phyloP scores from a whole-genome alignment of 2,329 filamentous ascomycete genomes.

The Cladosporium sp. region DNA sequence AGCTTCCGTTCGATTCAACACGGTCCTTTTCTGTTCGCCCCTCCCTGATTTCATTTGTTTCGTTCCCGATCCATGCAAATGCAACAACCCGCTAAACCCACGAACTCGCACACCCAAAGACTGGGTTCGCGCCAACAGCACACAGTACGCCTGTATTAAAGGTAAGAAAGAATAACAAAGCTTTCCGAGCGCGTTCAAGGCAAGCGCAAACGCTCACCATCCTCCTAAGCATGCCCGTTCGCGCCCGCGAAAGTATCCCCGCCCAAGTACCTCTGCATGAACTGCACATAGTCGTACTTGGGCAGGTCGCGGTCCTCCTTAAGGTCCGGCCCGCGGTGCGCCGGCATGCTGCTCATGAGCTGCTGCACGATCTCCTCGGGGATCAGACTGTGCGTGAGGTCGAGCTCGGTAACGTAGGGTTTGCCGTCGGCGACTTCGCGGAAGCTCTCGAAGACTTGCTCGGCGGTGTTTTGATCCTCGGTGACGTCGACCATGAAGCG shows the following conservation, averaged over 20 bases:
- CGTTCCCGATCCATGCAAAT: conserved; percentile 1
- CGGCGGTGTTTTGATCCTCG: conserved; percentile 97
- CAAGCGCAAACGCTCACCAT: neutral
- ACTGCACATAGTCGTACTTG: conserved; percentile 94
- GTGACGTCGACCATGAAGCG: conserved; percentile 99
- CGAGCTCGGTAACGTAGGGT: conserved; percentile 97
- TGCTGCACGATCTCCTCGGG: conserved; percentile 97
- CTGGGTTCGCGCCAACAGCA: neutral
- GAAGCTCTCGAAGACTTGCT: conserved; percentile 98
- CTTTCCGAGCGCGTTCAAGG: neutral
- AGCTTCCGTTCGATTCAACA: neutral
- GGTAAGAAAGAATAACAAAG: neutral
- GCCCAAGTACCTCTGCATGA: conserved; percentile 75
- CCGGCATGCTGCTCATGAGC: conserved; percentile 81
- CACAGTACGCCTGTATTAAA: neutral
- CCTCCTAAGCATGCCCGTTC: conserved; percentile 15
- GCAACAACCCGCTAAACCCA: neutral
- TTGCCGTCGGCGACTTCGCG: conserved; percentile 97
- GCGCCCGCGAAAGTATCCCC: conserved; percentile 7
- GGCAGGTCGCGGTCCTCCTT: conserved; percentile 78
- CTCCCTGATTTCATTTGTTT: neutral
- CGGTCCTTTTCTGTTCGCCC: neutral
- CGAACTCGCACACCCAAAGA: neutral
- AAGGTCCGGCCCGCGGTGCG: conserved; percentile 80
- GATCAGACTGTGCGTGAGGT: conserved; percentile 89